phyloP scores from a whole-genome alignment of 2,329 filamentous ascomycete genomes.

The Periglandula ipomoeae region DNA sequence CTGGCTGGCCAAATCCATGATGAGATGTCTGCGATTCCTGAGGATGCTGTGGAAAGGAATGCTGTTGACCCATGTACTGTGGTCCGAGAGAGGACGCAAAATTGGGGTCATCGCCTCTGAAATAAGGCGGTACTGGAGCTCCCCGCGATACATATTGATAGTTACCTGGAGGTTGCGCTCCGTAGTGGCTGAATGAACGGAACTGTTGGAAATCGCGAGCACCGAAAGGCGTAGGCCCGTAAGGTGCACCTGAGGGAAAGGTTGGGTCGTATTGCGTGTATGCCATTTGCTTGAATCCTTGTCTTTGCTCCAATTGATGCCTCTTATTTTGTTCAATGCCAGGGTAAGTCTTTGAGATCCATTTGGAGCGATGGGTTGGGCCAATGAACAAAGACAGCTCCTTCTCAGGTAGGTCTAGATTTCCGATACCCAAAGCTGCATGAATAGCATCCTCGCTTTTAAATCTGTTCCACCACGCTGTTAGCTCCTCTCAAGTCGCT shows the following conservation, averaged over 20 bases:
- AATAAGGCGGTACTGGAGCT: not conserved
- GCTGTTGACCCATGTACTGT: not conserved
- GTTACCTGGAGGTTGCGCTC: not conserved
- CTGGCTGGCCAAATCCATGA: not conserved
- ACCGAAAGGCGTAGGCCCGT: not conserved
- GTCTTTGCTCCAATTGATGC: constrained; percentile 2
- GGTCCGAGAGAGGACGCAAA: not conserved
- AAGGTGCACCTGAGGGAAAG: not conserved
- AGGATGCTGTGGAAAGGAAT: not conserved
- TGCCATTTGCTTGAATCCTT: not conserved
- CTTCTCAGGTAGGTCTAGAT: constrained; percentile 17
- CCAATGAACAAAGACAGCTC: constrained; percentile 17
- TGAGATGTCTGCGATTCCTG: not conserved
- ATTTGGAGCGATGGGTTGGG: constrained; percentile 23
- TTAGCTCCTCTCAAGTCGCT: constrained; percentile 2
- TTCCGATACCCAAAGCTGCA: constrained; percentile 16
- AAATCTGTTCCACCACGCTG: constrained; percentile 15
- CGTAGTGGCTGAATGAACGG: not conserved
- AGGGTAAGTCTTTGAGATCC: constrained; percentile 13
- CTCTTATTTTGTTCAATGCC: not conserved
- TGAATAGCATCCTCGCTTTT: constrained; percentile 16
- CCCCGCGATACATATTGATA: not conserved
- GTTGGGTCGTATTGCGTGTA: not conserved
- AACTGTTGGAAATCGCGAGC: constrained; percentile 2
- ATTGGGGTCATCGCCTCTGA: not conserved